These are phyloP conservation scores for Cronartium ribicola DNA, from an alignment of 1,284 basidiomycete species.

Conservation along the genomic window DNA sequence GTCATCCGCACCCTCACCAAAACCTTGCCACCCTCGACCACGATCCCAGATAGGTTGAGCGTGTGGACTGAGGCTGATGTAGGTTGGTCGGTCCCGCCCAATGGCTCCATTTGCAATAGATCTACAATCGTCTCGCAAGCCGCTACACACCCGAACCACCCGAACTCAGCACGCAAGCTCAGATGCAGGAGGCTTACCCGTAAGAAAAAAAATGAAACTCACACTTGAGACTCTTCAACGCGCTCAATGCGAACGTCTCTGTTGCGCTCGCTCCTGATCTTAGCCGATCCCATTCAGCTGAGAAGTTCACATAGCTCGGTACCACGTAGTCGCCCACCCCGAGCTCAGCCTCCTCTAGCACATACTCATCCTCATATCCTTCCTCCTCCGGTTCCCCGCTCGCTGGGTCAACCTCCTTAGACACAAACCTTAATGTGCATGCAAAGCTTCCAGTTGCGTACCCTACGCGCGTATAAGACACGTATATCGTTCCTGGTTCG, in stretches of 20 bases:
- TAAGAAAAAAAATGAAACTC: constrained; percentile 49
- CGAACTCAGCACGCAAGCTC: constrained; percentile 43
- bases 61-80: constrained; percentile 85
- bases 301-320: constrained; percentile 84
- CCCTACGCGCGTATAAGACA: constrained; percentile 82
- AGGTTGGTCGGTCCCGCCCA: constrained; percentile 80
- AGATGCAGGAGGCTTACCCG: constrained; percentile 41
- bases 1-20: constrained; percentile 94
- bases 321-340: constrained; percentile 87
- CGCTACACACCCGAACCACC: constrained; percentile 56
- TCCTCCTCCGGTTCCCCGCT: constrained; percentile 97
- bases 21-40: constrained; percentile 80
- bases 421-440: constrained; percentile 91
- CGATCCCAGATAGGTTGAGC: constrained; percentile 82
- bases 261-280: constrained; percentile 69
- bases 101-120: constrained; percentile 91
- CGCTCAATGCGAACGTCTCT: constrained; percentile 89
- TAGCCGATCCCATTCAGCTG: constrained; percentile 89
- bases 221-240: constrained; percentile 92
- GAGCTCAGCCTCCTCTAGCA: constrained; percentile 95
- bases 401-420: constrained; percentile 93
- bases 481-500: constrained; percentile 80
- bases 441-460: constrained; percentile 82
- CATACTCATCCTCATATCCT: constrained; percentile 98
- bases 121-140: constrained; percentile 89